Evolutionary conservation across 1,139 yeast genomes (phyloP).

Genomic region (Chernovozyma sophiae-reginae): DNA sequence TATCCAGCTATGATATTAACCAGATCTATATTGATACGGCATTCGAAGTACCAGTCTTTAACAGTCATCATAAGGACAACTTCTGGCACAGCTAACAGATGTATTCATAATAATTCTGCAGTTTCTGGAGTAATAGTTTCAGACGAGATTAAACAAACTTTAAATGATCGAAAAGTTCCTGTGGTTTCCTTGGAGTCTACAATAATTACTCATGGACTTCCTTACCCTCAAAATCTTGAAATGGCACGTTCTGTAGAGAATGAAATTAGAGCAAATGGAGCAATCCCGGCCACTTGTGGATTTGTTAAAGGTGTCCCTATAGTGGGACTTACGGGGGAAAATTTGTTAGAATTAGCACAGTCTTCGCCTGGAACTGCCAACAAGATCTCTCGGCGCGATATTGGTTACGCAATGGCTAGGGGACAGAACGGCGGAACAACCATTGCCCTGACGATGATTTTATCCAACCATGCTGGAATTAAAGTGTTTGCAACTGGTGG

Average conservation of each 20-base stretch:
- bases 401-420: slow-evolving; percentile 67
- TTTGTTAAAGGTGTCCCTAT: slow-evolving; percentile 67
- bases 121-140: slow-evolving; percentile 25
- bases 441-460: slow-evolving; percentile 83
- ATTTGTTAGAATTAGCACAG: slow-evolving; percentile 48
- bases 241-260: slow-evolving; percentile 72
- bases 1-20: too few relatives aligned
- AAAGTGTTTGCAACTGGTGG: slow-evolving; percentile 93
- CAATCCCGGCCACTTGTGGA: slow-evolving; percentile 83
- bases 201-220: slow-evolving; percentile 86
- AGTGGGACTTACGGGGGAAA: slow-evolving; percentile 55
- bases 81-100: too few relatives aligned
- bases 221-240: slow-evolving; percentile 68
- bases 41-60: too few relatives aligned
- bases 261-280: slow-evolving; percentile 59
- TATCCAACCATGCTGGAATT: slow-evolving; percentile 73
- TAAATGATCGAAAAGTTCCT: slow-evolving; percentile 47
- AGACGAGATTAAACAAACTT: slow-evolving; percentile 60
- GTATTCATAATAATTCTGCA: too few relatives aligned
- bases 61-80: too few relatives aligned
- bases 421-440: slow-evolving; percentile 80
- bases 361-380: slow-evolving; percentile 25
- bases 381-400: slow-evolving; percentile 79
- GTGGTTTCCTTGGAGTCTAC: slow-evolving; percentile 83
- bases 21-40: too few relatives aligned